Percentiles rank a stretch among this genome's conserved stretches.
Conservation (phyloP, 352 stramenopile species). For the Phytophthora sojae region DNA sequence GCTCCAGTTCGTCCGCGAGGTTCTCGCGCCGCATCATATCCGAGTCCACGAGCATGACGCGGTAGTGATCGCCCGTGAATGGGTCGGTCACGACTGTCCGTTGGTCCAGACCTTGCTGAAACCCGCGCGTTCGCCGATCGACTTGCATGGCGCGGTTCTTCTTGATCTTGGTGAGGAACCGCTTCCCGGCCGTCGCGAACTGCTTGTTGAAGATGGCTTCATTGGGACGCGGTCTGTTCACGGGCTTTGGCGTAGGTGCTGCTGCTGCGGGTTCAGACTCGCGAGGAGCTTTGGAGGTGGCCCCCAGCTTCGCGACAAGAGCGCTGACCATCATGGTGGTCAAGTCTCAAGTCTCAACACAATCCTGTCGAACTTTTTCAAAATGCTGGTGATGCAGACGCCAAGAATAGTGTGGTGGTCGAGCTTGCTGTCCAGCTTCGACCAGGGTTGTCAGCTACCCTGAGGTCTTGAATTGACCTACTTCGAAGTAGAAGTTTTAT, state of each 20-base stretch:
- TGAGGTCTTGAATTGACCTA: neutral
- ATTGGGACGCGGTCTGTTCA: slow-evolving; percentile 43
- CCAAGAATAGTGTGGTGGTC: slow-evolving; percentile 13
- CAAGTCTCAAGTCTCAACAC: neutral
- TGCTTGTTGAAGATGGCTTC: slow-evolving; percentile 86
- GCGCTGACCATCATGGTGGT: slow-evolving; percentile 22
- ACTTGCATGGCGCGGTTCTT: slow-evolving; percentile 83
- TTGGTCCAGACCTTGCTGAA: slow-evolving; percentile 59
- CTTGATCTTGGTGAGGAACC: slow-evolving; percentile 77
- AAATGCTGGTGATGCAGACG: slow-evolving; percentile 4
- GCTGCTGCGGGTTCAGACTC: neutral
- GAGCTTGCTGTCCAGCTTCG: neutral
- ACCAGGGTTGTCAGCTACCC: neutral
- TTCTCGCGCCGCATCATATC: slow-evolving; percentile 72
- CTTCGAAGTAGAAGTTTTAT: no score
- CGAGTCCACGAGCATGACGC: slow-evolving; percentile 69
- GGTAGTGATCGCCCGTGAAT: slow-evolving; percentile 68
- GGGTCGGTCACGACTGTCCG: slow-evolving; percentile 57
- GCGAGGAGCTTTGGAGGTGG: slow-evolving; percentile 4
- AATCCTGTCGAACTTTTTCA: neutral
- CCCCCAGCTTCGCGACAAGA: slow-evolving; percentile 22
- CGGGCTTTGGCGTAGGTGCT: neutral
- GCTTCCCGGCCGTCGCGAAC: slow-evolving; percentile 70
- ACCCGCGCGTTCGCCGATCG: slow-evolving; percentile 68
- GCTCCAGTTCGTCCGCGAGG: slow-evolving; percentile 67